These are phyloP conservation scores for Pythium rhizo-oryzae DNA, from an alignment of 352 stramenopile genomes.

Conservation along the genomic window DNA sequence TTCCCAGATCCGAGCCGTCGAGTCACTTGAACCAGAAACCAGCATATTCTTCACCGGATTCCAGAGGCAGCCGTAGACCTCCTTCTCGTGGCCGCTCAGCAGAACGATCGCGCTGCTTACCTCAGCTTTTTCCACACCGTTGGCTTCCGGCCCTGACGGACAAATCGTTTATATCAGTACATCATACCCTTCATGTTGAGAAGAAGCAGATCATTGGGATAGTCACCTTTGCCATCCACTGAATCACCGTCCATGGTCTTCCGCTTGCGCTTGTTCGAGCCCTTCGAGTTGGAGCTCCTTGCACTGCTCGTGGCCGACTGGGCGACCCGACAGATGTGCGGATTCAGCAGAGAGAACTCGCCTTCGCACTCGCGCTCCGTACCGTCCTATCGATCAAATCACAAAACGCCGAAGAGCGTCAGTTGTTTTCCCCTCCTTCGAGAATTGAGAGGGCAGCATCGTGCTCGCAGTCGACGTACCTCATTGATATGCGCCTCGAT, in stretches of 20 bases:
- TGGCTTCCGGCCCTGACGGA: slow-evolving; percentile 44
- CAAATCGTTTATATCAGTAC: slow-evolving; percentile 20
- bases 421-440: neutral
- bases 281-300: slow-evolving; percentile 47
- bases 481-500: slow-evolving; percentile 92
- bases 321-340: slow-evolving; percentile 88
- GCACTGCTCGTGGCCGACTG: slow-evolving; percentile 76
- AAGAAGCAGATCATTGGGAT: neutral
- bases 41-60: slow-evolving; percentile 96
- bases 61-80: slow-evolving; percentile 98
- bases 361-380: slow-evolving; percentile 85
- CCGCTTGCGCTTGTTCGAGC: slow-evolving; percentile 83
- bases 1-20: slow-evolving; percentile 94
- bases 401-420: neutral
- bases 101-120: slow-evolving; percentile 61
- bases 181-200: neutral
- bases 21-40: slow-evolving; percentile 96
- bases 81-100: slow-evolving; percentile 84
- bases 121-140: slow-evolving; percentile 67
- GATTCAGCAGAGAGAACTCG: slow-evolving; percentile 93
- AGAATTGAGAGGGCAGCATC: neutral
- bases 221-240: slow-evolving; percentile 62
- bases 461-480: slow-evolving; percentile 30
- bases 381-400: slow-evolving; percentile 55
- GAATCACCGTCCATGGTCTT: slow-evolving; percentile 51